Conservation (phyloP, 441 rosid species). For the Hura crepitans region DNA sequence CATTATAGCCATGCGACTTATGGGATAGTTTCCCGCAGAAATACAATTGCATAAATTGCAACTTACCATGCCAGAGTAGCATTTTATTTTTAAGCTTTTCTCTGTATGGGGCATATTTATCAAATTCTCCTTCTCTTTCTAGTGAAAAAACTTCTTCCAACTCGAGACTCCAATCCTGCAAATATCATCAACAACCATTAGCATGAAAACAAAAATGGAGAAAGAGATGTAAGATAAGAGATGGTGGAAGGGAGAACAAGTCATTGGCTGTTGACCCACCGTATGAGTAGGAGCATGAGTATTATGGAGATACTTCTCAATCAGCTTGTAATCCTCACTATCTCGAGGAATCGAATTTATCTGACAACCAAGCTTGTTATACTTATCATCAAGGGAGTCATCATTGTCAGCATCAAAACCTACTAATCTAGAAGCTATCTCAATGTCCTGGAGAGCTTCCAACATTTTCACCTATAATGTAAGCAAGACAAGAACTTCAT, state of each 20-base stretch:
- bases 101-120: constrained; percentile 65
- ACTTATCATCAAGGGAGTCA: constrained; percentile 80
- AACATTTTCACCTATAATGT: constrained; percentile 84
- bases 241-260: background rate
- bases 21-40: background rate
- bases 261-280: constrained; percentile 38
- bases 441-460: constrained; percentile 96
- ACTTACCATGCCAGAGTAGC: constrained; percentile 94
- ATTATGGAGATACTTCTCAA: constrained; percentile 67
- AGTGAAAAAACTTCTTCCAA: constrained; percentile 89
- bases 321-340: constrained; percentile 67
- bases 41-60: background rate
- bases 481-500: constrained; percentile 22
- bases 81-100: constrained; percentile 73
- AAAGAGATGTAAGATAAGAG: background rate
- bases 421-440: constrained; percentile 95
- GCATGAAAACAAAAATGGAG: background rate
- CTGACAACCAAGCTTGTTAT: constrained; percentile 62
- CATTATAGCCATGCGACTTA: background rate
- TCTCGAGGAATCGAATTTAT: constrained; percentile 78
- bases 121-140: constrained; percentile 88
- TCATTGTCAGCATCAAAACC: constrained; percentile 80
- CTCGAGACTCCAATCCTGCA: constrained; percentile 90
- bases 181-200: constrained; percentile 23
- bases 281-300: constrained; percentile 98